Conservation (phyloP, 2,329 filamentous ascomycete genomes). For the Cercospora brassicicola region DNA sequence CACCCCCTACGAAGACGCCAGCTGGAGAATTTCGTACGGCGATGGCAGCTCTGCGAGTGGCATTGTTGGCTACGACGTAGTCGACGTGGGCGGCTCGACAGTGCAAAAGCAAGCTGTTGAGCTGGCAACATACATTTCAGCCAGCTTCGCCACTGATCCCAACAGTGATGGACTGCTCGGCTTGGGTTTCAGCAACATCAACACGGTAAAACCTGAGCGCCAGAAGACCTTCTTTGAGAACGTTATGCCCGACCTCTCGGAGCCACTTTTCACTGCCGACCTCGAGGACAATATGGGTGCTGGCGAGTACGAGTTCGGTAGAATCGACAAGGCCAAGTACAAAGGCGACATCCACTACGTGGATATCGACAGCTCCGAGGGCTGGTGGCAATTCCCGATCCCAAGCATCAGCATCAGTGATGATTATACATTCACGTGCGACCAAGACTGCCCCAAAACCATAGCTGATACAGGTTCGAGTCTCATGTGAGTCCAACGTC, state of each 20-base stretch:
- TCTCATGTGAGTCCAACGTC: slow-evolving; percentile 45
- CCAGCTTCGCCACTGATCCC: slow-evolving; percentile 60
- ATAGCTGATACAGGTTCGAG: slow-evolving; percentile 61
- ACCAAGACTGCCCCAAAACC: slow-evolving; percentile 36
- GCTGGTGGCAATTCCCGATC: slow-evolving; percentile 69
- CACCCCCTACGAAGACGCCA: slow-evolving; percentile 50
- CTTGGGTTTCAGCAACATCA: slow-evolving; percentile 65
- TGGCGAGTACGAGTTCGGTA: slow-evolving; percentile 73
- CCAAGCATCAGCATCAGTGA: slow-evolving; percentile 57
- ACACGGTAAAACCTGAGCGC: slow-evolving; percentile 54
- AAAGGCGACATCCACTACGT: slow-evolving; percentile 63
- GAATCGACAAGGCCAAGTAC: slow-evolving; percentile 65
- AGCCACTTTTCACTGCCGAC: slow-evolving; percentile 70
- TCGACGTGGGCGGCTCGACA: slow-evolving; percentile 65
- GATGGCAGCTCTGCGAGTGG: slow-evolving; percentile 65
- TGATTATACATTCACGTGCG: not conserved
- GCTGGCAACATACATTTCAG: slow-evolving; percentile 60
- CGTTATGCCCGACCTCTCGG: slow-evolving; percentile 58
- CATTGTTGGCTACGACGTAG: slow-evolving; percentile 65
- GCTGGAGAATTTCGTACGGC: slow-evolving; percentile 67
- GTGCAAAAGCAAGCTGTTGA: slow-evolving; percentile 66
- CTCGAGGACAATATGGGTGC: slow-evolving; percentile 55
- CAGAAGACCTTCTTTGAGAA: slow-evolving; percentile 77
- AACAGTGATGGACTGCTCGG: slow-evolving; percentile 68
- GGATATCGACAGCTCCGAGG: slow-evolving; percentile 59